Percentiles rank a stretch among this genome's conserved stretches.
phyloP scores from a whole-genome alignment of 495 filamentous ascomycete genomes.

The Articulospora tetracladia region DNA sequence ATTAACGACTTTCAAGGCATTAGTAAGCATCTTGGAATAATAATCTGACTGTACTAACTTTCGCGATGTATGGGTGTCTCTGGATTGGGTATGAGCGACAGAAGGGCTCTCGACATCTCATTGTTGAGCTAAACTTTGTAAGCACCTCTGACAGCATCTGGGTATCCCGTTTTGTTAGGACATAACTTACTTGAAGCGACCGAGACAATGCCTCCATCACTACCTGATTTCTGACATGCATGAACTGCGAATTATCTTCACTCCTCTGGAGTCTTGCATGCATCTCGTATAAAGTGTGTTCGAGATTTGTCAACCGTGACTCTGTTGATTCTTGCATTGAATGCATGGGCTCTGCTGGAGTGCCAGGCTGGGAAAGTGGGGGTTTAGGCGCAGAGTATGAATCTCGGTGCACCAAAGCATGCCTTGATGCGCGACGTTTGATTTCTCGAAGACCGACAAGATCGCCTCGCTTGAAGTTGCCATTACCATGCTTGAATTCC shows the following conservation, averaged over 20 bases:
- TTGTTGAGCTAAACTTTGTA: conserved; percentile 48
- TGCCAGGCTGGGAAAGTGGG: conserved; percentile 70
- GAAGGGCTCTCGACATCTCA: conserved; percentile 70
- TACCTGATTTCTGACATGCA: conserved; percentile 76
- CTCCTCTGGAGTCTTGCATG: conserved; percentile 68
- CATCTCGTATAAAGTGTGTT: conserved; percentile 81
- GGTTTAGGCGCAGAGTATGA: conserved; percentile 77
- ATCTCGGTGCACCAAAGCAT: conserved; percentile 92
- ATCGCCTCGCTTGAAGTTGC: conserved; percentile 94
- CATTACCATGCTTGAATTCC: conserved; percentile 99
- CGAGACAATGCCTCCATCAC: conserved; percentile 78
- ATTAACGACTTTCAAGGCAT: conserved; percentile 53
- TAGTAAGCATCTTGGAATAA: conserved; percentile 8
- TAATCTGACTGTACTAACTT: conserved; percentile 39
- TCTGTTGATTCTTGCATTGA: conserved; percentile 68
- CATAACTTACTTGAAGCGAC: conserved; percentile 61
- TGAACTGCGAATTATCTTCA: conserved; percentile 75
- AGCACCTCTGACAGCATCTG: not conserved
- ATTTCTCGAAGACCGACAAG: conserved; percentile 90
- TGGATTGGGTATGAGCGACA: conserved; percentile 64
- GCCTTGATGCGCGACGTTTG: conserved; percentile 92
- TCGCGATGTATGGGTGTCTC: conserved; percentile 60
- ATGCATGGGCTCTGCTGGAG: conserved; percentile 74
- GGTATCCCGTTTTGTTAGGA: not conserved
- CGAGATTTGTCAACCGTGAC: conserved; percentile 67